These are phyloP conservation scores for Rhodosorus marinus DNA, from an alignment of 23 red algal genomes.

Conservation along the genomic window DNA sequence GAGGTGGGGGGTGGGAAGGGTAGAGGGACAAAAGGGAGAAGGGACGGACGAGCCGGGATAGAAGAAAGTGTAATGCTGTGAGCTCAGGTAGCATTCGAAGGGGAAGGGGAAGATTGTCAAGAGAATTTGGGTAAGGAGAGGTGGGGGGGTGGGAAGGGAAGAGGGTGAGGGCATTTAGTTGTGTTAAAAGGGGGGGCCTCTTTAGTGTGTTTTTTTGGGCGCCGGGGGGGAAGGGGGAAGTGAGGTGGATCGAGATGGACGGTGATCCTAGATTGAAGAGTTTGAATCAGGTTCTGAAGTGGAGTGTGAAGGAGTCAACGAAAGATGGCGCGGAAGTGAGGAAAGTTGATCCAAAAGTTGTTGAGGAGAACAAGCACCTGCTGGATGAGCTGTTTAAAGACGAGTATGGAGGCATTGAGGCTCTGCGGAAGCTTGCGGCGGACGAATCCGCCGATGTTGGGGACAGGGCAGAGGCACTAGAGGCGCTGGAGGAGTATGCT, in stretches of 20 bases:
- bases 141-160: not conserved
- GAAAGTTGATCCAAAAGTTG: not conserved
- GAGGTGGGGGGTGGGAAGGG: too few species aligned
- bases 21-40: too few species aligned
- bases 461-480: slow-evolving; percentile 10
- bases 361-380: slow-evolving; percentile 1
- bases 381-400: slow-evolving; percentile 47
- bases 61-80: too few species aligned
- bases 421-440: slow-evolving; percentile 4
- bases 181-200: not conserved
- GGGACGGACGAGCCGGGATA: too few species aligned
- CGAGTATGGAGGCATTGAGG: slow-evolving; percentile 23
- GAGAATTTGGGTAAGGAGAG: not conserved
- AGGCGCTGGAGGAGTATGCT: slow-evolving; percentile 35
- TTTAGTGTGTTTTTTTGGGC: not conserved
- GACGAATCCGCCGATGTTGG: not conserved
- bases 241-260: not conserved
- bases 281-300: not conserved
- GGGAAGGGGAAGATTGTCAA: too few species aligned
- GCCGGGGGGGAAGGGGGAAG: not conserved
- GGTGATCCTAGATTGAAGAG: not conserved
- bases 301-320: not conserved
- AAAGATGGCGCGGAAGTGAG: not conserved
- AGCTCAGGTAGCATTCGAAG: too few species aligned
- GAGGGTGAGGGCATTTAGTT: not conserved